Evolutionary conservation across 1,284 basidiomycete genomes (phyloP).

Genomic region (Ceratorhiza oryzae-sativae): DNA sequence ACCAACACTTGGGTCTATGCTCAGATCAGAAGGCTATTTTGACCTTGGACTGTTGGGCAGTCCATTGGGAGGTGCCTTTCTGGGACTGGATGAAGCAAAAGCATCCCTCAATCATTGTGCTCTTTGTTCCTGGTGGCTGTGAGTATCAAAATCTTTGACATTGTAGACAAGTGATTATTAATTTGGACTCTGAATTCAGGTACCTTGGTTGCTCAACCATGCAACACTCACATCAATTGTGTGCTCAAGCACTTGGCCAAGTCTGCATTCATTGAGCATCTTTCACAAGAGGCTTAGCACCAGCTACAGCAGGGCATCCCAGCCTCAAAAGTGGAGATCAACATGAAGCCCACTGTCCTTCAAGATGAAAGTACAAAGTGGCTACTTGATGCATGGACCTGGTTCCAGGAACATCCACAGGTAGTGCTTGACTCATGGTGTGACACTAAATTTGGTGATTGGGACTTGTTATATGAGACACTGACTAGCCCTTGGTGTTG

Average conservation of each 20-base stretch:
- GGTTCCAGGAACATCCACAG: not conserved
- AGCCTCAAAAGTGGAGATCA: not conserved
- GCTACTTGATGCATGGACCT: not conserved
- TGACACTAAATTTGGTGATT: not conserved
- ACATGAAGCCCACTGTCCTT: not conserved
- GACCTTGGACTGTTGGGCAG: constrained; percentile 53
- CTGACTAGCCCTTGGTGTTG: not conserved
- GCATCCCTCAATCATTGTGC: constrained; percentile 44
- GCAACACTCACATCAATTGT: not conserved
- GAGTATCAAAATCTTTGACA: not conserved
- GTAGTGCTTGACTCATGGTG: not conserved
- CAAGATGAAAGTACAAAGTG: not conserved
- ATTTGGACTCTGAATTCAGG: not conserved
- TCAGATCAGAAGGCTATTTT: constrained; percentile 42
- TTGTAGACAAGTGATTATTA: not conserved
- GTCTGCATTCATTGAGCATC: not conserved
- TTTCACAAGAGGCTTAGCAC: not conserved
- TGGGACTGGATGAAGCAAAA: constrained; percentile 46
- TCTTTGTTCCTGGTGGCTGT: constrained; percentile 46
- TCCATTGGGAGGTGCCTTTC: constrained; percentile 52
- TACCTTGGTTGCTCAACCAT: constrained; percentile 8
- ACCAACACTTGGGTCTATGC: constrained; percentile 4
- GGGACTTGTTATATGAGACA: constrained; percentile 12
- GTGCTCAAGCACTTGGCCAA: constrained; percentile 8
- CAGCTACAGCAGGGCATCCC: not conserved